Evolutionary conservation across 495 filamentous ascomycete species (phyloP).

Genomic region (Pyronema domesticum): DNA sequence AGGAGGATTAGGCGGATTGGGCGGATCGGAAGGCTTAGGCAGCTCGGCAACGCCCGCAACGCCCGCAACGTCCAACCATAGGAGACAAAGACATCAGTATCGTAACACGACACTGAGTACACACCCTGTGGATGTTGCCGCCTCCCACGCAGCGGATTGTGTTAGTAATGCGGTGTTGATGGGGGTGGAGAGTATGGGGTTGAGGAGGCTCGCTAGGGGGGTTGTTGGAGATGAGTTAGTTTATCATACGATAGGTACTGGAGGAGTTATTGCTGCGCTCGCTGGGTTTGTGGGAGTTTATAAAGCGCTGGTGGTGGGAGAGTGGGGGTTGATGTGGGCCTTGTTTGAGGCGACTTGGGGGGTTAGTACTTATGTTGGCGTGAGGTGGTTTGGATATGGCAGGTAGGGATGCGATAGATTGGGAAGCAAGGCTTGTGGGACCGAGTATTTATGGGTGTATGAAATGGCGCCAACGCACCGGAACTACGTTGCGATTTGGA

Average conservation of each 20-base stretch:
- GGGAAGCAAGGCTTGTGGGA: neutral
- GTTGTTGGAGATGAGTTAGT: slow-evolving; percentile 9
- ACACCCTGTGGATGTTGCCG: slow-evolving; percentile 18
- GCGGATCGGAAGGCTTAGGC: slow-evolving; percentile 2
- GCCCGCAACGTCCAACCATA: slow-evolving; percentile 5
- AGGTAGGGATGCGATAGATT: neutral
- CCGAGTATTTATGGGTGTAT: no score
- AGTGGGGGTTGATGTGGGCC: slow-evolving; percentile 21
- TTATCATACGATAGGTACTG: no score
- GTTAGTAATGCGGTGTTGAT: slow-evolving; percentile 17
- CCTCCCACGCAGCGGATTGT: slow-evolving; percentile 19
- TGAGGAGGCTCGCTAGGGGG: slow-evolving; percentile 16
- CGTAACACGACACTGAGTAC: slow-evolving; percentile 16
- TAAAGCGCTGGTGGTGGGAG: slow-evolving; percentile 15
- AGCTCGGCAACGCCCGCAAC: slow-evolving; percentile 7
- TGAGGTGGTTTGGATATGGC: slow-evolving; percentile 19
- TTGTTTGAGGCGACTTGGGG: slow-evolving; percentile 20
- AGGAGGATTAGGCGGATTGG: slow-evolving; percentile 8
- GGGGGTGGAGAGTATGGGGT: slow-evolving; percentile 14
- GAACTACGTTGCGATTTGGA: no score
- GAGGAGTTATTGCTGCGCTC: neutral
- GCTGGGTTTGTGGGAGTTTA: slow-evolving; percentile 5
- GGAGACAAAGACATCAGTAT: slow-evolving; percentile 7
- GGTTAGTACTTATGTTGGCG: slow-evolving; percentile 13
- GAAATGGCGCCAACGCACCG: no score